Percentiles rank a stretch among this genome's conserved stretches.
Evolutionary conservation across 164 flowering plant genomes (phyloP).

Genomic region (Protea cynaroides): DNA sequence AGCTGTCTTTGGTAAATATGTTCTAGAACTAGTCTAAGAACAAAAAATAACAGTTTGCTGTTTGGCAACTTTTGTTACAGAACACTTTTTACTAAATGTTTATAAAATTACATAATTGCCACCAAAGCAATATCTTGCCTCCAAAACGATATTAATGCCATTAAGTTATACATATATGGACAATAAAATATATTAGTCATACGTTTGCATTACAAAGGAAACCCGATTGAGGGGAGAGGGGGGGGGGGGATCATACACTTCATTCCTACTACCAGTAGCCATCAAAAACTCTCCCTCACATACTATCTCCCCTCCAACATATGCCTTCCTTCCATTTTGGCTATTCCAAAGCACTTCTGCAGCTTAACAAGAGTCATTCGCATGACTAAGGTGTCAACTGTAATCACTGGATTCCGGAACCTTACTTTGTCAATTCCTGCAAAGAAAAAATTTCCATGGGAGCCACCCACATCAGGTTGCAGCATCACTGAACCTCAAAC

Average conservation of each 20-base stretch:
- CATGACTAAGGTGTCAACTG: conserved; percentile 94
- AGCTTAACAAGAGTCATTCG: conserved; percentile 76
- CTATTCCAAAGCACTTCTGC: conserved; percentile 79
- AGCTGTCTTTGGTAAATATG: too few relatives aligned
- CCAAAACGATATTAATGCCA: too few relatives aligned
- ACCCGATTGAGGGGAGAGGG: neutral
- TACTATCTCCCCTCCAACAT: conserved; percentile 87
- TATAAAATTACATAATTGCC: too few relatives aligned
- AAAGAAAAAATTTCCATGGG: conserved; percentile 82
- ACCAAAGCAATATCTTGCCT: too few relatives aligned
- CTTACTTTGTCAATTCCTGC: too few relatives aligned
- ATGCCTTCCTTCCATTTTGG: conserved; percentile 98
- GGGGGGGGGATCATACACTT: neutral
- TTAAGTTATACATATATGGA: too few relatives aligned
- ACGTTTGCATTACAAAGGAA: neutral
- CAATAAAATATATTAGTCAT: too few relatives aligned
- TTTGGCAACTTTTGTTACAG: too few relatives aligned
- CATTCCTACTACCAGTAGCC: conserved; percentile 70
- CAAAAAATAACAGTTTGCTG: too few relatives aligned
- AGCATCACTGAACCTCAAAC: conserved; percentile 93
- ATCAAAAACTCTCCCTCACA: too few relatives aligned
- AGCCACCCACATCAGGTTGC: conserved; percentile 93
- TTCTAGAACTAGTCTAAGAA: too few relatives aligned
- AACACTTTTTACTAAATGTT: too few relatives aligned
- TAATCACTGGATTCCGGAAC: conserved; percentile 87